A percentile compares a stretch with the other conserved stretches of the same genome.
Evolutionary conservation across 2,329 filamentous ascomycete genomes (phyloP).

Genomic region (Talaromyces sp.): DNA sequence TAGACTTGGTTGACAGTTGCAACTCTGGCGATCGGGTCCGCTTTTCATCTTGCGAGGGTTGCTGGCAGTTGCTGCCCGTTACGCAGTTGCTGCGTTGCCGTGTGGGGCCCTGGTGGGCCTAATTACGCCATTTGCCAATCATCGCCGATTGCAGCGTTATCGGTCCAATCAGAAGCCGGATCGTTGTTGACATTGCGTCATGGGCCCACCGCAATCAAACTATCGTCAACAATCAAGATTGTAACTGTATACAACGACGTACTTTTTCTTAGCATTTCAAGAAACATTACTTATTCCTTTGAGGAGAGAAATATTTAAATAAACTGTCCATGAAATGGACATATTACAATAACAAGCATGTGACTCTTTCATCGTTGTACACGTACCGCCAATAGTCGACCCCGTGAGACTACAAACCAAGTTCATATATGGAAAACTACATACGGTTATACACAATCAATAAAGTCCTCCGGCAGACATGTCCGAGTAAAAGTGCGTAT

Average conservation of each 20-base stretch:
- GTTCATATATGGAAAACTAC: not conserved
- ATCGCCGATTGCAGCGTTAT: not conserved
- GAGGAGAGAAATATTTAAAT: not conserved
- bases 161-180: not conserved
- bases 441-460: not conserved
- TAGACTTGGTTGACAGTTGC: not conserved
- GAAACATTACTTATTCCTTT: not conserved
- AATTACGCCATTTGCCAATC: not conserved
- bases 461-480: not conserved
- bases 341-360: not conserved
- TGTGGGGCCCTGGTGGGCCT: too few species aligned
- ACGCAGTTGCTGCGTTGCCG: not conserved
- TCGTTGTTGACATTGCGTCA: not conserved
- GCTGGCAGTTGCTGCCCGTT: not conserved
- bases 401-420: not conserved
- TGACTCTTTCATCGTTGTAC: not conserved
- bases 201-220: not conserved
- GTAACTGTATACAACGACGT: too few species aligned
- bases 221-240: too few species aligned
- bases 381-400: too few species aligned
- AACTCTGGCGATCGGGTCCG: conserved; percentile 1
- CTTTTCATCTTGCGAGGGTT: conserved; percentile 7
- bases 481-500: not conserved
- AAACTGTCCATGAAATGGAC: not conserved
- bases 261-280: not conserved